Conservation (phyloP, 192 early-diverging fungal genomes). For the Rhizophagus clarus region DNA sequence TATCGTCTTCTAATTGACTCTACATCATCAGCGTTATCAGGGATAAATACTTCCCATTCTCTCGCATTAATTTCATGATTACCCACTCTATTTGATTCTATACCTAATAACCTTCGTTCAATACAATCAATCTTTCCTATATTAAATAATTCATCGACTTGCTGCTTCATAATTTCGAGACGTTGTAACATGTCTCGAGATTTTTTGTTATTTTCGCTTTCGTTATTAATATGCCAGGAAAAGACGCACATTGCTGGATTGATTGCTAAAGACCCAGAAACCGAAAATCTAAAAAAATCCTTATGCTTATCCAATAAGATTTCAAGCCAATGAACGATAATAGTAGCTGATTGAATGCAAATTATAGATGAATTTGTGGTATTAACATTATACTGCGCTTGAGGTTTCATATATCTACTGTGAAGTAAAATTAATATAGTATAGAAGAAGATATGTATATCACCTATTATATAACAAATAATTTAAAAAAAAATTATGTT, state of each 20-base stretch:
- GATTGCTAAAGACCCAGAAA: conserved; percentile 16
- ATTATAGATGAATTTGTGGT: conserved; percentile 4
- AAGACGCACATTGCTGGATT: conserved; percentile 22
- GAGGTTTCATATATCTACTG: conserved; percentile 17
- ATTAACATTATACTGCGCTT: neutral
- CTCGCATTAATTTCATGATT: neutral
- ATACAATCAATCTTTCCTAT: neutral
- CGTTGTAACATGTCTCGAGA: neutral
- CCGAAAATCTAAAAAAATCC: conserved; percentile 11
- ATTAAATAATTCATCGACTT: neutral
- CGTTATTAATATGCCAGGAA: conserved; percentile 12
- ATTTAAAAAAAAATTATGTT: too few relatives aligned
- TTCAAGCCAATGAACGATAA: conserved; percentile 14
- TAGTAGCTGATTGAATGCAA: conserved; percentile 11
- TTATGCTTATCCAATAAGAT: neutral
- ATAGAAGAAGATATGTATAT: conserved; percentile 22
- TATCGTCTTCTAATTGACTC: neutral
- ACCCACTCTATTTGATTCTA: neutral
- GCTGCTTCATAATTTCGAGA: neutral
- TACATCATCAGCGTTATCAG: conserved; percentile 13
- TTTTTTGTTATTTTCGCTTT: neutral
- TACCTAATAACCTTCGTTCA: neutral
- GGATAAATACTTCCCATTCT: conserved; percentile 8
- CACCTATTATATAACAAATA: conserved; percentile 2
- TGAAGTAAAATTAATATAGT: conserved; percentile 22